Base-by-base conservation (phyloP, 108 stramenopile genomes). In the Pseudonitzschia multiseries region DNA sequence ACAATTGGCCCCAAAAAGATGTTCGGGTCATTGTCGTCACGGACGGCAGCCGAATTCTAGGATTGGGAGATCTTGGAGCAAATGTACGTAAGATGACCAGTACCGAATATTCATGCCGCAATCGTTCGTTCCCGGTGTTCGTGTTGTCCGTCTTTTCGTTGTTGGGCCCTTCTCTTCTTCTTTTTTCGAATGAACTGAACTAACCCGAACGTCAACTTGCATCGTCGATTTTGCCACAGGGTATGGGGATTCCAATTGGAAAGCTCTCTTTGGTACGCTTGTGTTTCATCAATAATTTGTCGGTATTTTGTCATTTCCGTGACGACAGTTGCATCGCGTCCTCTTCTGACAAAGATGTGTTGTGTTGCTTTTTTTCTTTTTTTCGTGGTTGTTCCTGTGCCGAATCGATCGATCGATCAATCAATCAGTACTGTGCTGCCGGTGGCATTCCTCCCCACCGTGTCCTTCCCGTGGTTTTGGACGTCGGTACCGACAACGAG, bases 401-500 rank as follows among this genome's bases (percentile, higher is more conserved):
- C n/a, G n/a, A n/a, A n/a, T n/a, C n/a, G n/a, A n/a, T n/a, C n/a
- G n/a, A n/a, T n/a, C n/a, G n/a, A n/a, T n/a, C n/a, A n/a, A n/a
- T n/a, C 67, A 14, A 40, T 3, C 53, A 73, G 56, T 99, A 99
- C 81, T 97, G 97, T 68, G 97, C 99, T 5, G 97, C 97, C 21
- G 99, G 97, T 20, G 99, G 99, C 10, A 97, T 99, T 69, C 92
- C 95, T 28, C 99, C 98, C 10, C 92, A 96, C 75, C 83, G 97
- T 40, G 97, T 97, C 52, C 78, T 99, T 71, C 98, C 98, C 2
- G 97, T 99, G 15, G 83, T 91, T 0, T 59, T 99, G 15, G 99
- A 99, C 74, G 97, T 95, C 20, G 99, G 99, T n/a, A 99, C 99
- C 21, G 93, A 99, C 78, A 99, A 98, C 71, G 76, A 93, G 71